These are phyloP conservation scores for Nepenthes gracilis DNA, from an alignment of 148 eudicot species.

Conservation along the genomic window DNA sequence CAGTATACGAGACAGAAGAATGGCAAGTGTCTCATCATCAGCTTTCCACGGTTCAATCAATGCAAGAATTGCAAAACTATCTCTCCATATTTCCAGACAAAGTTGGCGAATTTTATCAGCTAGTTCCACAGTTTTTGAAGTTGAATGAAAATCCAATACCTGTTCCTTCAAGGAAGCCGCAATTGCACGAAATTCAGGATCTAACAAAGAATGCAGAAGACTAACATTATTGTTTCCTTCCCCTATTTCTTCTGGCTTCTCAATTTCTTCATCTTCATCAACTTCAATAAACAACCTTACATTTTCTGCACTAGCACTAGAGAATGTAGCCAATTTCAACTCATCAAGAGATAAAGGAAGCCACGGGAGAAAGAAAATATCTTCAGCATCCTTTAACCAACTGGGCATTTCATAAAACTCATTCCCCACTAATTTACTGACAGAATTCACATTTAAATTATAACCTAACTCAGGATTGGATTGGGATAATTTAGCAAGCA, in stretches of 20 bases:
- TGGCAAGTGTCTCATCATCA: constrained; percentile 37
- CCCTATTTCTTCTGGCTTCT: constrained; percentile 2
- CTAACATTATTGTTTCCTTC: not conserved
- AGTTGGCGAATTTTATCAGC: constrained; percentile 32
- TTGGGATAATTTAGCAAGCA: constrained; percentile 37
- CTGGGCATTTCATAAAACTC: constrained; percentile 26
- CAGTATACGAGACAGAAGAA: constrained; percentile 23
- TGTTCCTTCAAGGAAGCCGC: constrained; percentile 15
- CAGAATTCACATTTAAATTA: constrained; percentile 26
- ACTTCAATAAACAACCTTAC: constrained; percentile 8
- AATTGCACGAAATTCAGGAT: constrained; percentile 19
- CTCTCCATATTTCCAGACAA: constrained; percentile 10
- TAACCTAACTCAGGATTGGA: constrained; percentile 22
- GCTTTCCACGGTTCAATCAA: constrained; percentile 44
- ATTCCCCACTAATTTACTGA: constrained; percentile 21
- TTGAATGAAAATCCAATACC: constrained; percentile 15
- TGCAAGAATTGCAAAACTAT: constrained; percentile 22
- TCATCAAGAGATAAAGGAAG: constrained; percentile 24
- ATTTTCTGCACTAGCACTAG: constrained; percentile 3
- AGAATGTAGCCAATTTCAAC: constrained; percentile 12
- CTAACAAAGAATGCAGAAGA: constrained; percentile 1
- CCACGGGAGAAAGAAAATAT: constrained; percentile 30
- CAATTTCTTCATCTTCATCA: constrained; percentile 7
- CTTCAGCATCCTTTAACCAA: constrained; percentile 26
- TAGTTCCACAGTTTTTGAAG: constrained; percentile 15